Evolutionary conservation across 129 eudicot species (phyloP).

Genomic region (Saussurea involucrata): DNA sequence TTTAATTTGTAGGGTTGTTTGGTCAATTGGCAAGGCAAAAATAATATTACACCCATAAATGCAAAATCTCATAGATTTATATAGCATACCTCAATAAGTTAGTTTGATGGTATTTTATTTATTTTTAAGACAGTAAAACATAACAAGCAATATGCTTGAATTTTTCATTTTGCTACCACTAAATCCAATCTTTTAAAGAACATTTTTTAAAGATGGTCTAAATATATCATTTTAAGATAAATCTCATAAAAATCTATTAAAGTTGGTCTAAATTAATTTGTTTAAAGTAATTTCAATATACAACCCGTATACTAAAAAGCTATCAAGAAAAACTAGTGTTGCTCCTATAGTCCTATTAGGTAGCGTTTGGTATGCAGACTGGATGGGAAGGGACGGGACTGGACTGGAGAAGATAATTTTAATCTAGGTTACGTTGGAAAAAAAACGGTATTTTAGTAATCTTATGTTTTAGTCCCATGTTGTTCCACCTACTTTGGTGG

Average conservation of each 20-base stretch:
- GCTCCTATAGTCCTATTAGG: too few relatives aligned
- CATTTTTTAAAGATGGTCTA: neutral
- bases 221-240: neutral
- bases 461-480: too few relatives aligned
- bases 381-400: too few relatives aligned
- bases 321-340: neutral
- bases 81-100: neutral
- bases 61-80: neutral
- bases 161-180: neutral
- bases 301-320: neutral
- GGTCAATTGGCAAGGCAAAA: constrained; percentile 12
- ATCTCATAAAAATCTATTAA: neutral
- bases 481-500: too few relatives aligned
- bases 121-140: neutral
- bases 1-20: constrained; percentile 9
- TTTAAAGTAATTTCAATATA: too few relatives aligned
- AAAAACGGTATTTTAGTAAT: too few relatives aligned
- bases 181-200: neutral
- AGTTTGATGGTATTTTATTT: neutral
- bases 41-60: constrained; percentile 14
- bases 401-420: too few relatives aligned
- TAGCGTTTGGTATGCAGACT: too few relatives aligned
- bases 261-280: too few relatives aligned
- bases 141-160: neutral
- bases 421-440: too few relatives aligned